phyloP scores from a whole-genome alignment of 2,329 filamentous ascomycete species.

The Penicillium frequentans region DNA sequence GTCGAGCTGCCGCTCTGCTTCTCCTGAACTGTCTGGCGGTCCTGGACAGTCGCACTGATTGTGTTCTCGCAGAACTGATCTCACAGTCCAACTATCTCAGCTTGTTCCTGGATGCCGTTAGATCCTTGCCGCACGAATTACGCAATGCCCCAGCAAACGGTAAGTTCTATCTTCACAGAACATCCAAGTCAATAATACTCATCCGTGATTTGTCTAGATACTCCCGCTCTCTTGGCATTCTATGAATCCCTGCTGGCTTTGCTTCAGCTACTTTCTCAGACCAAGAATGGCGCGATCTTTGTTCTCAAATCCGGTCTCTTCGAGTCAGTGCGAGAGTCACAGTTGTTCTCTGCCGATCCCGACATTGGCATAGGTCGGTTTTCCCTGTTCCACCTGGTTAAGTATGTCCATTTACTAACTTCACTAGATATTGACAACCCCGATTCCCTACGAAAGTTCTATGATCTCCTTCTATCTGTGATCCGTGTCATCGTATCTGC shows the following conservation, averaged over 20 bases:
- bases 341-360: slow-evolving; percentile 86
- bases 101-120: slow-evolving; percentile 84
- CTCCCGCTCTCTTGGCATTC: slow-evolving; percentile 56
- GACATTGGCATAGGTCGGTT: slow-evolving; percentile 74
- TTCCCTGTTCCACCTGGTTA: slow-evolving; percentile 3
- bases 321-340: slow-evolving; percentile 73
- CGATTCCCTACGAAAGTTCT: slow-evolving; percentile 75
- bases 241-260: slow-evolving; percentile 78
- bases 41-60: slow-evolving; percentile 70
- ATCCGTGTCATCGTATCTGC: slow-evolving; percentile 80
- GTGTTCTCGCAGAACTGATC: slow-evolving; percentile 74
- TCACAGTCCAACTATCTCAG: slow-evolving; percentile 87
- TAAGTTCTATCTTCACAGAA: slow-evolving; percentile 38
- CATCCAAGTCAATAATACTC: background rate
- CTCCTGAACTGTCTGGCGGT: slow-evolving; percentile 77
- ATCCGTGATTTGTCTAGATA: slow-evolving; percentile 42
- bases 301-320: slow-evolving; percentile 91
- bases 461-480: slow-evolving; percentile 76
- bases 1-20: slow-evolving; percentile 81
- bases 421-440: slow-evolving; percentile 63
- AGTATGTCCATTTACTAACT: slow-evolving; percentile 15
- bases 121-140: slow-evolving; percentile 73
- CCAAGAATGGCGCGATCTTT: slow-evolving; percentile 76
- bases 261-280: slow-evolving; percentile 80
- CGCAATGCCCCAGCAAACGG: slow-evolving; percentile 57